These are phyloP conservation scores for Talaromyces pinophilus DNA, from an alignment of 2,329 filamentous ascomycete genomes.

Conservation along the genomic window DNA sequence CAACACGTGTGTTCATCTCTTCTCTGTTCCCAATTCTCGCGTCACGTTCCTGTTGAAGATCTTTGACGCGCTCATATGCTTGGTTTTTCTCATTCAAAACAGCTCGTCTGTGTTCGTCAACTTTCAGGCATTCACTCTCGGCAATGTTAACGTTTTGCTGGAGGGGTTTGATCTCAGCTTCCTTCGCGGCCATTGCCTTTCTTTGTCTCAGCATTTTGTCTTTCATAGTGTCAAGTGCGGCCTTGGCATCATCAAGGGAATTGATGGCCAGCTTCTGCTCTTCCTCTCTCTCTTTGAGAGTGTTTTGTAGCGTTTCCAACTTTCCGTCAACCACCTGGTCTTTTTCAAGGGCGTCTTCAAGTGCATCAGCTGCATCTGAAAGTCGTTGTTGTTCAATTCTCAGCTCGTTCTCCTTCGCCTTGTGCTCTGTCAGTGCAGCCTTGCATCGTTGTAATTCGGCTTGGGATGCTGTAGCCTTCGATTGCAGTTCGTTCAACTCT, in stretches of 20 bases:
- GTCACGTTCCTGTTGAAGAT: slow-evolving; percentile 50
- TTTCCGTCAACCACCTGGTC: slow-evolving; percentile 65
- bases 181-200: slow-evolving; percentile 37
- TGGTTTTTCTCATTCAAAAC: slow-evolving; percentile 64
- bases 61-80: slow-evolving; percentile 55
- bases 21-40: slow-evolving; percentile 53
- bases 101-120: slow-evolving; percentile 53
- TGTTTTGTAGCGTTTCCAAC: slow-evolving; percentile 59
- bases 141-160: slow-evolving; percentile 57
- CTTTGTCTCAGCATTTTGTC: slow-evolving; percentile 33
- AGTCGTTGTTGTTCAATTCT: slow-evolving; percentile 60
- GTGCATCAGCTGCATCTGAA: slow-evolving; percentile 62
- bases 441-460: slow-evolving; percentile 54
- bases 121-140: slow-evolving; percentile 54
- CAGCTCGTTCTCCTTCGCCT: slow-evolving; percentile 51
- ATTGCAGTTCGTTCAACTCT: slow-evolving; percentile 57
- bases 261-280: slow-evolving; percentile 46
- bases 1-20: slow-evolving; percentile 51
- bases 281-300: slow-evolving; percentile 60
- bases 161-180: slow-evolving; percentile 37
- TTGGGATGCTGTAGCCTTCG: slow-evolving; percentile 51
- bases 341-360: slow-evolving; percentile 65
- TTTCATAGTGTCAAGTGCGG: slow-evolving; percentile 48
- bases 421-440: slow-evolving; percentile 53
- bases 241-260: slow-evolving; percentile 53